Conservation (phyloP, 2,329 filamentous ascomycete genomes). For the Triangularia setosa region DNA sequence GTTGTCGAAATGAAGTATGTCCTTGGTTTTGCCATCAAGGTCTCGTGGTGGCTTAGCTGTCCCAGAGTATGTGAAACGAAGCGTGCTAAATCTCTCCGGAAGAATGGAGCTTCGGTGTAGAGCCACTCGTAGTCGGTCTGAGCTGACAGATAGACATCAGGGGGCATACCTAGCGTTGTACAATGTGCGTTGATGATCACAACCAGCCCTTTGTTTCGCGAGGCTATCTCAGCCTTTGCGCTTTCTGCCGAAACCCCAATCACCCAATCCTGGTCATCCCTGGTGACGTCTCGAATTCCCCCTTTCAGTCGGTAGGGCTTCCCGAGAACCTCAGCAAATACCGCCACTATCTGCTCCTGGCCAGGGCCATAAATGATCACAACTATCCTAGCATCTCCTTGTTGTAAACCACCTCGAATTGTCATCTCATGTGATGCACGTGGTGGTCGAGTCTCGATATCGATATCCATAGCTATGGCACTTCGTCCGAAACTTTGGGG, state of each 20-base stretch:
- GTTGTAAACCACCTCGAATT: conserved; percentile 44
- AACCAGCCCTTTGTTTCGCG: conserved; percentile 55
- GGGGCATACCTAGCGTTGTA: conserved; percentile 65
- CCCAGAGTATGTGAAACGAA: conserved; percentile 78
- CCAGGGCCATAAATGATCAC: conserved; percentile 66
- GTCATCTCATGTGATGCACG: conserved; percentile 35
- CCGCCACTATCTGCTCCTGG: conserved; percentile 69
- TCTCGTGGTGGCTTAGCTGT: conserved; percentile 73
- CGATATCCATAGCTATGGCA: conserved; percentile 32
- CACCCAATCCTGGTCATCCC: conserved; percentile 59
- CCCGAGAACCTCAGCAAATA: conserved; percentile 75
- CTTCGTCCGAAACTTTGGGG: conserved; percentile 26
- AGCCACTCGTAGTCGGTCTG: conserved; percentile 83
- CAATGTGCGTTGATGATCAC: conserved; percentile 75
- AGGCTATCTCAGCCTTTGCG: conserved; percentile 54
- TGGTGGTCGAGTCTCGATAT: conserved; percentile 28
- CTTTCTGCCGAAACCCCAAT: conserved; percentile 59
- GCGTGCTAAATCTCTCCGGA: conserved; percentile 70
- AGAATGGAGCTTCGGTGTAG: conserved; percentile 69
- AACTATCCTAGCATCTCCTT: conserved; percentile 55
- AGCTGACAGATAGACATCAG: conserved; percentile 61
- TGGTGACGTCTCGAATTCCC: conserved; percentile 50
- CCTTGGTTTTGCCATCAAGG: conserved; percentile 70
- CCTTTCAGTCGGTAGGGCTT: conserved; percentile 62
- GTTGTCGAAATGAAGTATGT: conserved; percentile 87